A percentile compares a stretch with the other conserved stretches of the same genome.
Conservation (phyloP, 2,329 filamentous ascomycete species). For the Mariannaea elegans region DNA sequence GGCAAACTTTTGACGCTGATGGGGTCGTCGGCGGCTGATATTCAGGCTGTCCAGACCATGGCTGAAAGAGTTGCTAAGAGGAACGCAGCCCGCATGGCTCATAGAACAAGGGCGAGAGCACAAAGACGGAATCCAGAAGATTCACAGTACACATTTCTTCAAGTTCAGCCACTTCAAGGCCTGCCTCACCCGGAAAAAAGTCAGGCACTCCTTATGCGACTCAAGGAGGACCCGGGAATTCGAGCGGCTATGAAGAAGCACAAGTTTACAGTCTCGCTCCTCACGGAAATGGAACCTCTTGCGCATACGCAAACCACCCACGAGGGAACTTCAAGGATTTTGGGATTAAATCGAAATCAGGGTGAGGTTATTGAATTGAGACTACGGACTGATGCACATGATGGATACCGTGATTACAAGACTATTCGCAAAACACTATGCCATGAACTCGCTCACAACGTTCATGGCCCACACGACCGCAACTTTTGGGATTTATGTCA, state of each 20-base stretch:
- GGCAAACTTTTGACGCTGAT: conserved; percentile 72
- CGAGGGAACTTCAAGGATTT: conserved; percentile 76
- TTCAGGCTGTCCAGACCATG: conserved; percentile 63
- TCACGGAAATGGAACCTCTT: conserved; percentile 95
- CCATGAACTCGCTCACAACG: conserved; percentile 94
- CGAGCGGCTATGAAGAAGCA: conserved; percentile 84
- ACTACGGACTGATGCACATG: conserved; percentile 90
- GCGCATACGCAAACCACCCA: conserved; percentile 77
- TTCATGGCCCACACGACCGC: conserved; percentile 83
- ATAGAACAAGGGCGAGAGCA: conserved; percentile 36
- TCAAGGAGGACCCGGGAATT: conserved; percentile 87
- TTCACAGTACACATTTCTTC: conserved; percentile 81
- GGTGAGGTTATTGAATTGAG: conserved; percentile 93
- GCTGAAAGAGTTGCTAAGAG: conserved; percentile 57
- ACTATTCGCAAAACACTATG: conserved; percentile 92
- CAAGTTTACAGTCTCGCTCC: conserved; percentile 81
- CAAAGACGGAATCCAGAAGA: conserved; percentile 55
- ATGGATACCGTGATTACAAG: conserved; percentile 92
- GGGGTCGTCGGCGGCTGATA: conserved; percentile 68
- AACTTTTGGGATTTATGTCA: conserved; percentile 91
- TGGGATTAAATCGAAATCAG: conserved; percentile 87
- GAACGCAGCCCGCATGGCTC: conserved; percentile 51
- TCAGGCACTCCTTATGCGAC: conserved; percentile 74
- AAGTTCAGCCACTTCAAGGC: conserved; percentile 77
- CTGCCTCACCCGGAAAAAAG: conserved; percentile 80